phyloP scores from a whole-genome alignment of 805 yeast species.

The Lipomyces kockii region DNA sequence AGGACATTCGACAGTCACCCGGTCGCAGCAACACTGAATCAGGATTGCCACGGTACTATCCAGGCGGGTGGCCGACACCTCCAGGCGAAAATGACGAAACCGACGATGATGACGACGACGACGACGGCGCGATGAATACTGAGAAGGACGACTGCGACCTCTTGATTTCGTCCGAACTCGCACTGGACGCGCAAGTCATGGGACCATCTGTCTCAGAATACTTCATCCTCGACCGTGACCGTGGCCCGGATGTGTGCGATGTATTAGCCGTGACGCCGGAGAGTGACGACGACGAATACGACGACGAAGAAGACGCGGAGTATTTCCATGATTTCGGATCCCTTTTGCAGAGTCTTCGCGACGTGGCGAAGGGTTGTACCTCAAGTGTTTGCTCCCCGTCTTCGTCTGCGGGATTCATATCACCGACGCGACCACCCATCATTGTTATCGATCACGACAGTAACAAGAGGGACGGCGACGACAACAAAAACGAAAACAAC shows the following conservation, averaged over 20 bases:
- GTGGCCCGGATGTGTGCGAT: not conserved
- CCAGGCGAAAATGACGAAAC: conserved; percentile 7
- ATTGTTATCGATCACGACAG: not conserved
- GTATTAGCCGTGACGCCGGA: not conserved
- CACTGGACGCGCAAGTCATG: conserved; percentile 22
- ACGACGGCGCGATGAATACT: not conserved
- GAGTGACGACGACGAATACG: conserved; percentile 13
- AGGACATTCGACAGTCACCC: not conserved
- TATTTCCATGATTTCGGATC: conserved; percentile 24
- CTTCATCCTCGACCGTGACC: conserved; percentile 11
- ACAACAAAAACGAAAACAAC: not conserved
- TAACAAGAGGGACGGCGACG: no score
- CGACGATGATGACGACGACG: conserved; percentile 6
- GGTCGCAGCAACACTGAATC: not conserved
- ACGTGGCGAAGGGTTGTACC: conserved; percentile 7
- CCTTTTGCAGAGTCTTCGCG: conserved; percentile 2
- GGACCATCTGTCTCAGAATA: conserved; percentile 31
- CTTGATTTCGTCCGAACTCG: conserved; percentile 20
- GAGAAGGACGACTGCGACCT: conserved; percentile 7
- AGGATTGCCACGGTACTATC: not conserved
- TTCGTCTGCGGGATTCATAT: not conserved
- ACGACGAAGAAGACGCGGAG: conserved; percentile 15
- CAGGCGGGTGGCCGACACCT: conserved; percentile 1
- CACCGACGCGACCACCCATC: not conserved
- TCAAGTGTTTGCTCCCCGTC: not conserved